Conservation (phyloP, 2,329 filamentous ascomycete species). For the Xylariaceae sp. region DNA sequence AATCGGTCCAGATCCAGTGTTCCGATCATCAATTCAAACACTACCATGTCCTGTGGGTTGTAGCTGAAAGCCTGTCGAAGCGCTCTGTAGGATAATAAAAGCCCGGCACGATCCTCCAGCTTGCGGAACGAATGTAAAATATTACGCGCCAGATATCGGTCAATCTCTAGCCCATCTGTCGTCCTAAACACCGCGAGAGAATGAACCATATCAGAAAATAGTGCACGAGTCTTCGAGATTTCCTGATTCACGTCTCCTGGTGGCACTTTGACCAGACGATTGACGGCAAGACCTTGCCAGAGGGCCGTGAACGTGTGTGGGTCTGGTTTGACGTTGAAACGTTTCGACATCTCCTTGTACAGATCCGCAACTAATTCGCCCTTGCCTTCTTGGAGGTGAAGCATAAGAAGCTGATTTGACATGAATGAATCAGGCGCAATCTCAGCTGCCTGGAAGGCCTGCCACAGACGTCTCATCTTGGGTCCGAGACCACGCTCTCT, state of each 20-base stretch:
- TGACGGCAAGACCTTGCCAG: constrained; percentile 58
- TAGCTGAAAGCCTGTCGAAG: constrained; percentile 44
- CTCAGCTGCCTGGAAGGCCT: constrained; percentile 60
- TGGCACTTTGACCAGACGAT: constrained; percentile 42
- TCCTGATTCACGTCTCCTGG: constrained; percentile 31
- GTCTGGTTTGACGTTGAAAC: constrained; percentile 56
- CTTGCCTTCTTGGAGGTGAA: constrained; percentile 59
- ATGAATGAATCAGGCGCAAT: constrained; percentile 70
- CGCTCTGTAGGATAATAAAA: constrained; percentile 45
- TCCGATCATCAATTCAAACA: constrained; percentile 46
- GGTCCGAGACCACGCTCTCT: constrained; percentile 57
- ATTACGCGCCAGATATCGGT: constrained; percentile 47
- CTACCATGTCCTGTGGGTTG: constrained; percentile 43
- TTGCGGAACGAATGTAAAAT: constrained; percentile 51
- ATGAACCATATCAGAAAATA: constrained; percentile 51
- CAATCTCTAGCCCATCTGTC: constrained; percentile 34
- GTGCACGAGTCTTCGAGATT: constrained; percentile 35
- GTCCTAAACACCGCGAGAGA: constrained; percentile 44
- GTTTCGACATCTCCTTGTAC: constrained; percentile 52
- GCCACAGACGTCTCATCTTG: constrained; percentile 59
- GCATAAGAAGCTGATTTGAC: constrained; percentile 74
- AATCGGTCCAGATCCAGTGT: constrained; percentile 40
- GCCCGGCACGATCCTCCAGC: constrained; percentile 42
- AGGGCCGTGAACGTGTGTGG: constrained; percentile 67
- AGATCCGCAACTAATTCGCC: constrained; percentile 52